Evolutionary conservation across 306 rosid species (phyloP), one percentile per base, ranked within the genome.

Genomic region (Castanea mollissima): DNA sequence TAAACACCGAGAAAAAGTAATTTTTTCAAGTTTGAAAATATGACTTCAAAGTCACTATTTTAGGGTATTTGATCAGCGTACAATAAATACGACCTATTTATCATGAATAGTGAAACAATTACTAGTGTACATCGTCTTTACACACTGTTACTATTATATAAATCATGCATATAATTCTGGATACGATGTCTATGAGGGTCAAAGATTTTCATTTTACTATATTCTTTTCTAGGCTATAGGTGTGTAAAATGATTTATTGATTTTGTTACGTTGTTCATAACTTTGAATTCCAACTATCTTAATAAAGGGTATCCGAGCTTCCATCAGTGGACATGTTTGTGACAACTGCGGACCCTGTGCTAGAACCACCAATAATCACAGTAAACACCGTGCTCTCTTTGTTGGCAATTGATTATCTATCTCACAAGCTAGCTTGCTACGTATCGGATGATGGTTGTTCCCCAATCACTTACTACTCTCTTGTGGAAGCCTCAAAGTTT

Each of bases 371-470:
- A 1, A 89, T 90, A 12, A 83, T 91, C 27, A 91, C 89, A 4
- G 78, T 85, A 49, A 93, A 93, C 72, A 93, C 92, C 0, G 97
- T 89, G 35, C 58, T 93, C 27, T 93, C 97, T 19, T 73, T 93
- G 5, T 76, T 93, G 69, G 93, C 97, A 0, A 80, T 93, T 52
- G 93, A 93, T 83, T 91, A 93, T 27, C 98, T 97, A 6, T 6
- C 95, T 14, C 52, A 87, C 54, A 90, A 86, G 86, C 83, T 93
- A 18, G 93, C 93, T 81, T 91, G 95, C 71, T 93, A 91, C 69
- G 94, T 91, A 5, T 93, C 97, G 0, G 98, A 91, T 76, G 98
- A 93, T 63, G 93, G 93, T 0, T 91, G 95, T 34, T 91, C 97
- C 4, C 74, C 81, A 32, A 34, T 71, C 31, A 89, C 84, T 5